Evolutionary conservation across 305 asterid species (phyloP).

Genomic region (Plantago lanceolata): DNA sequence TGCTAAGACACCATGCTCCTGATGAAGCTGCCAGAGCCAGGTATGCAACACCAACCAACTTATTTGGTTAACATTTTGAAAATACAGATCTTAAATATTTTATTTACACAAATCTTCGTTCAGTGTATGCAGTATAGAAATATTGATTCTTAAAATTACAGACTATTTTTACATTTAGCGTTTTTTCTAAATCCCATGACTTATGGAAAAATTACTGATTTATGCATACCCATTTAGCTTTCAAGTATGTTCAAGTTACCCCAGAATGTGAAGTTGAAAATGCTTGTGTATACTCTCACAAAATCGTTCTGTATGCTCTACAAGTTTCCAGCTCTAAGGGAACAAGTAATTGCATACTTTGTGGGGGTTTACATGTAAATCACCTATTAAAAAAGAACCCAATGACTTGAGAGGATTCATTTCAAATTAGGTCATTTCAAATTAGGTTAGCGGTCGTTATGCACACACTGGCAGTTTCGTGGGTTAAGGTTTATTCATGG

Average conservation of each 20-base stretch:
- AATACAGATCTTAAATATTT: slow-evolving; percentile 1
- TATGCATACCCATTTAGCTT: neutral
- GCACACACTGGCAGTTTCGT: neutral
- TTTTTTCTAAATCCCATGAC: neutral
- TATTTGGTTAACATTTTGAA: neutral
- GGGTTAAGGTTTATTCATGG: neutral
- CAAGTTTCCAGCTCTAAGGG: neutral
- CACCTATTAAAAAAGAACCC: neutral
- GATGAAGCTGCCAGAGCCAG: slow-evolving; percentile 99
- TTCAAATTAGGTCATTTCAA: neutral
- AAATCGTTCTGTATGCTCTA: neutral
- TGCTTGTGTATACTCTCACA: neutral
- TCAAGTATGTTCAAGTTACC: neutral
- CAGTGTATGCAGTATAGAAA: neutral
- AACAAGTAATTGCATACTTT: neutral
- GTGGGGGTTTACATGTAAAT: neutral
- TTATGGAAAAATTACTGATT: neutral
- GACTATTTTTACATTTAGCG: neutral
- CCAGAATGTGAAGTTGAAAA: neutral
- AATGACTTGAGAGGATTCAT: neutral
- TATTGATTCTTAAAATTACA: neutral
- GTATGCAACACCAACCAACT: slow-evolving; percentile 31
- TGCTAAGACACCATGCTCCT: slow-evolving; percentile 98
- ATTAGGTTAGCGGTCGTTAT: neutral
- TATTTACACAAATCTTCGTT: neutral